Conservation (phyloP, 2,329 filamentous ascomycete genomes). For the Drechmeria coniospora region DNA sequence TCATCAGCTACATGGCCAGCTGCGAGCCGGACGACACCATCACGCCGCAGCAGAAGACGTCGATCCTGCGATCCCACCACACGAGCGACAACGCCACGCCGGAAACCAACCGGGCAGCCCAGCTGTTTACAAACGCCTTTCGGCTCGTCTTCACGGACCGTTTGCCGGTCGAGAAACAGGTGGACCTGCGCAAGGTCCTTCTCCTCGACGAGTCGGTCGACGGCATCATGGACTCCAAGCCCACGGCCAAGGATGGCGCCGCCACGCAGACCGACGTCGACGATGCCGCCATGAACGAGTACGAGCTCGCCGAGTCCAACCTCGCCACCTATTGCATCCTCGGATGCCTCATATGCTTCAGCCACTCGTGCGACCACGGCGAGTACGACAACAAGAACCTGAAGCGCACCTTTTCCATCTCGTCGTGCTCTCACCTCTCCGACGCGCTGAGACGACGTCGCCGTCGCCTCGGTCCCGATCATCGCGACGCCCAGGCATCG, state of each 20-base stretch:
- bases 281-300: constrained; percentile 18
- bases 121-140: constrained; percentile 41
- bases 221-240: constrained; percentile 36
- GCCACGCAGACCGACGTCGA: constrained; percentile 18
- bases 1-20: constrained; percentile 38
- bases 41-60: constrained; percentile 38
- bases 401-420: constrained; percentile 37
- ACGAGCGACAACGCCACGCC: constrained; percentile 23
- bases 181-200: constrained; percentile 36
- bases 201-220: constrained; percentile 38
- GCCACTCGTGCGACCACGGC: constrained; percentile 45
- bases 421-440: constrained; percentile 15
- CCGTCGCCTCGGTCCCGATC: constrained; percentile 2
- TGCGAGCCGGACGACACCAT: constrained; percentile 30
- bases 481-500: constrained; percentile 4
- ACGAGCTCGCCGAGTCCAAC: constrained; percentile 28
- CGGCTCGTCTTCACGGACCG: constrained; percentile 33
- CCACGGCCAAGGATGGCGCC: constrained; percentile 30
- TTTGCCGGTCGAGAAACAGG: constrained; percentile 18
- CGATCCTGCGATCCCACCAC: constrained; percentile 31
- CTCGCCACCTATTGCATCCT: constrained; percentile 40
- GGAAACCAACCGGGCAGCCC: constrained; percentile 25
- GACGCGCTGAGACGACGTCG: constrained; percentile 16
- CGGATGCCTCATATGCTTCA: constrained; percentile 43
- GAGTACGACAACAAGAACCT: constrained; percentile 39